Conservation (phyloP, 2,329 filamentous ascomycete species). For the Penicillium digitatum region DNA sequence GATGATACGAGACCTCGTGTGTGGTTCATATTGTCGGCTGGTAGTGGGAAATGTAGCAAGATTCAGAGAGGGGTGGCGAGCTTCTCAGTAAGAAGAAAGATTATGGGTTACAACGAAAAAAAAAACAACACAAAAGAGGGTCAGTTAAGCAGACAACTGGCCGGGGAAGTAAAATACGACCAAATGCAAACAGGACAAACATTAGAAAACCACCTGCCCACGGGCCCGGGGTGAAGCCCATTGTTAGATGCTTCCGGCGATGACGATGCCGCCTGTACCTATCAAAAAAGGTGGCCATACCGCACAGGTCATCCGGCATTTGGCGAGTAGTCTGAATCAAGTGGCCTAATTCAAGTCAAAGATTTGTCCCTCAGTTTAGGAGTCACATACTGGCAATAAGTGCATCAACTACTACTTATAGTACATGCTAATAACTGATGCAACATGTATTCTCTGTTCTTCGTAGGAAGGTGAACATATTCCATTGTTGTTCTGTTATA, state of each 20-base stretch:
- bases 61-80: neutral
- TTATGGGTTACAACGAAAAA: neutral
- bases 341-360: neutral
- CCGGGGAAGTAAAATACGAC: neutral
- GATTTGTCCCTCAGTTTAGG: neutral
- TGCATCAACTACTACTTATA: neutral
- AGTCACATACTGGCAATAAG: neutral
- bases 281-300: neutral
- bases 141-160: neutral
- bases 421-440: neutral
- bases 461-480: no score
- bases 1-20: slow-evolving; percentile 32
- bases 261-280: neutral
- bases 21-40: slow-evolving; percentile 29
- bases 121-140: neutral
- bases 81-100: neutral
- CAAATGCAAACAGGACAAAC: slow-evolving; percentile 2
- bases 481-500: neutral
- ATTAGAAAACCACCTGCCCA: neutral
- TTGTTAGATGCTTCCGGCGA: neutral
- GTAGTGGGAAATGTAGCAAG: neutral
- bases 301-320: neutral
- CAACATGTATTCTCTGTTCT: neutral
- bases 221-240: no score
- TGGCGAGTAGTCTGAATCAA: neutral